Evolutionary conservation across 139 green algal species (phyloP).

Genomic region (Chlorella sp.): DNA sequence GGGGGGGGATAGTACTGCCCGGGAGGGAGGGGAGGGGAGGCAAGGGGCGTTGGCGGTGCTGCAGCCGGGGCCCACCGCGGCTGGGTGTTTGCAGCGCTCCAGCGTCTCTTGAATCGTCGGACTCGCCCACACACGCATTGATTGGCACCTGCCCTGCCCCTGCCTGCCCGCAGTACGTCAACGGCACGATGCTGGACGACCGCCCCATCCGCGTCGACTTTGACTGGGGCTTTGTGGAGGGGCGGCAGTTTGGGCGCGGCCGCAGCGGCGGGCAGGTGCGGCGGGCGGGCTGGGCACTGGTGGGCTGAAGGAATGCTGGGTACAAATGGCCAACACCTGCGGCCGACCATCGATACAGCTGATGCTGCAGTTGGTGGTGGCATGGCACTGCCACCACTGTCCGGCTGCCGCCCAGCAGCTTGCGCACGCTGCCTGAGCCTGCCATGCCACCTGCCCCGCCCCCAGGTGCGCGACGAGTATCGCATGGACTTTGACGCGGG

Average conservation of each 20-base stretch:
- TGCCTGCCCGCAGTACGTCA: constrained; percentile 79
- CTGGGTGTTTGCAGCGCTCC: too few species aligned
- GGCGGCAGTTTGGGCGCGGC: constrained; percentile 94
- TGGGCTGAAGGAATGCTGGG: not conserved
- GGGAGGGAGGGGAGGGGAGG: not conserved
- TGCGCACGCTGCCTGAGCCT: not conserved
- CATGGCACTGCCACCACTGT: too few species aligned
- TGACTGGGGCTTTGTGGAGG: constrained; percentile 98
- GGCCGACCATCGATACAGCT: not conserved
- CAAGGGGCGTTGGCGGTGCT: too few species aligned
- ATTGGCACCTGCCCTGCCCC: too few species aligned
- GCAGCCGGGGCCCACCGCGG: too few species aligned
- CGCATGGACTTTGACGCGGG: constrained; percentile 91
- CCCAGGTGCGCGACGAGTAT: constrained; percentile 96
- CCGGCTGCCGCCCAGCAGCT: too few species aligned
- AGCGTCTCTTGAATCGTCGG: too few species aligned
- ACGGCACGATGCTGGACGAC: constrained; percentile 94
- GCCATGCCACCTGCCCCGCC: not conserved
- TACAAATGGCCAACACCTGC: not conserved
- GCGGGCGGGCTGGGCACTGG: not conserved
- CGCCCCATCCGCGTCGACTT: constrained; percentile 94
- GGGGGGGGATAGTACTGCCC: too few species aligned
- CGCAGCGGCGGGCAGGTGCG: constrained; percentile 92
- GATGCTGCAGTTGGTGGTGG: too few species aligned
- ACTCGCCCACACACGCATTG: not conserved